Percentiles rank a stretch among this genome's conserved stretches.
Evolutionary conservation across 225 moss, liverwort and hornwort species (phyloP).

Genomic region (Bryoerythrophyllum caledonicum): DNA sequence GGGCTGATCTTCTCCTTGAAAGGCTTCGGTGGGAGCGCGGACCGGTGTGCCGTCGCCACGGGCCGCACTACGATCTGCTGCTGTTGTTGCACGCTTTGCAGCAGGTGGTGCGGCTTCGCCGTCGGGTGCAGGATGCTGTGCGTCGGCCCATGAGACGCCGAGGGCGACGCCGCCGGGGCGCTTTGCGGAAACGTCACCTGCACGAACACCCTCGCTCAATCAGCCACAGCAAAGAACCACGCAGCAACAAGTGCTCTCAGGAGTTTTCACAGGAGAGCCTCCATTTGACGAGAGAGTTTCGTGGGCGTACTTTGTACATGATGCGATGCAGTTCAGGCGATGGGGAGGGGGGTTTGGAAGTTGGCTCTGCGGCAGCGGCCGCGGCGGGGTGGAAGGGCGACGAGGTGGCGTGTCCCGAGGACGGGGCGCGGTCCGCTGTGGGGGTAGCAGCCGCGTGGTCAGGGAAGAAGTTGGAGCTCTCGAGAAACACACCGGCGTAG

Average conservation of each 20-base stretch:
- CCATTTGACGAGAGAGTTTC: too few relatives aligned
- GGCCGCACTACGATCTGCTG: constrained; percentile 29
- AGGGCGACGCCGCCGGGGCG: constrained; percentile 28
- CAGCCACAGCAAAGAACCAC: background rate
- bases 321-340: constrained; percentile 42
- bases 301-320: constrained; percentile 37
- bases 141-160: constrained; percentile 18
- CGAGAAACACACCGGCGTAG: constrained; percentile 41
- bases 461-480: constrained; percentile 46
- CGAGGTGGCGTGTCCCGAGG: constrained; percentile 19
- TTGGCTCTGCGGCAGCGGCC: constrained; percentile 15
- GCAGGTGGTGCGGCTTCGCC: constrained; percentile 44
- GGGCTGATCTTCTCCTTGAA: constrained; percentile 53
- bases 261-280: too few relatives aligned
- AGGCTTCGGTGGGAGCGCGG: constrained; percentile 35
- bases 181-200: constrained; percentile 40
- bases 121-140: constrained; percentile 39
- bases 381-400: constrained; percentile 24
- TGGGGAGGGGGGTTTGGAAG: constrained; percentile 29
- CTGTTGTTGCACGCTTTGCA: constrained; percentile 33
- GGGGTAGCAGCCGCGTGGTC: constrained; percentile 27
- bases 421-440: constrained; percentile 28
- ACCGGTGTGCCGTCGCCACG: constrained; percentile 24
- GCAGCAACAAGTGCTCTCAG: background rate
- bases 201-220: background rate